Percentiles rank a stretch among this genome's conserved stretches.
phyloP scores from a whole-genome alignment of 331 rosid genomes.

The Pyrus hybrid region DNA sequence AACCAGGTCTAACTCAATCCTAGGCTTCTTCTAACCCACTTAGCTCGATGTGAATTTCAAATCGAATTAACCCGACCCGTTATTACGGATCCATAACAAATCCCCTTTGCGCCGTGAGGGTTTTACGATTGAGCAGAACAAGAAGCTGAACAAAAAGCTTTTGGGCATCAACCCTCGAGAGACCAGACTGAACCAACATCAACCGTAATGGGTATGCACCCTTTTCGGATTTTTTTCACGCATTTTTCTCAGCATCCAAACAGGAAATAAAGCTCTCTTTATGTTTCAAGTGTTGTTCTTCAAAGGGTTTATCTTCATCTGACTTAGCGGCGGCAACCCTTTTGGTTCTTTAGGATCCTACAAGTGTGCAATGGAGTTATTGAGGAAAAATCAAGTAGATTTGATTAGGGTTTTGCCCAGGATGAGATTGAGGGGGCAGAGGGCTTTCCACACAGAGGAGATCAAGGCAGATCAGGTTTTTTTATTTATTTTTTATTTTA shows the following conservation, averaged over 20 bases:
- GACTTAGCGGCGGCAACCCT: not conserved
- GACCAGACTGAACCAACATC: not conserved
- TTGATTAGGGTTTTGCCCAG: constrained; percentile 13
- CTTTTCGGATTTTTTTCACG: not conserved
- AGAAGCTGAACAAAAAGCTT: not conserved
- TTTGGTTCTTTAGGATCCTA: constrained; percentile 13
- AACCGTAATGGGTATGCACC: constrained; percentile 10
- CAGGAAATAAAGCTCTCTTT: not conserved
- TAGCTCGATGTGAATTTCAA: not conserved
- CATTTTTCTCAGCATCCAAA: not conserved
- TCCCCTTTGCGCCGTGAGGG: constrained; percentile 13
- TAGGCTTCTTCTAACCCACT: not conserved
- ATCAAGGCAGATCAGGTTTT: constrained; percentile 7
- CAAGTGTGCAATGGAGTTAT: constrained; percentile 16
- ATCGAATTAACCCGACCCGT: not conserved
- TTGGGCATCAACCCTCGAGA: constrained; percentile 1
- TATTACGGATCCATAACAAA: not conserved
- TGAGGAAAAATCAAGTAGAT: constrained; percentile 21
- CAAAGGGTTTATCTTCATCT: not conserved
- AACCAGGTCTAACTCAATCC: no score
- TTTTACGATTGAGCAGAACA: not conserved
- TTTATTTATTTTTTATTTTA: no score
- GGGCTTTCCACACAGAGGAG: constrained; percentile 6
- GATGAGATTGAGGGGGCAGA: not conserved
- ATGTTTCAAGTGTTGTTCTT: not conserved